Evolutionary conservation across 2,329 filamentous ascomycete genomes (phyloP), one percentile per base, ranked within the genome.

Genomic region (Microsporum ferrugineum): DNA sequence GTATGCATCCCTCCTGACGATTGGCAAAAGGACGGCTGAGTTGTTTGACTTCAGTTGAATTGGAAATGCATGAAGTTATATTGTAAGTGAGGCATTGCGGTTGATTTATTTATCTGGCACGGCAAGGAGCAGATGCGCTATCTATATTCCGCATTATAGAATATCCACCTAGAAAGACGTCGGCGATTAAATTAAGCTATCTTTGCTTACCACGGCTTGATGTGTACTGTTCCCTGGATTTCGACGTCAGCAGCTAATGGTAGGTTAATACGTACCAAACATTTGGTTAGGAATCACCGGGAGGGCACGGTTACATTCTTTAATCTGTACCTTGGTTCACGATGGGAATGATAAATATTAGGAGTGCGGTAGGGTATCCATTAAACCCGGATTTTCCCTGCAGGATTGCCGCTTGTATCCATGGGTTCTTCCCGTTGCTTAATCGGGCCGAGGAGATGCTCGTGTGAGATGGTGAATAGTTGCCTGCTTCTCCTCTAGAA

Each of bases 341-440:
- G 17, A 29, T 10, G 53, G 53, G 53, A 5, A 31, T 34, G 49
- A 27, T 34, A 53, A 23, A 23, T 23, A 23, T 23, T 23, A 23
- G 17, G 17, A 23, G 17, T 23, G 17, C 17, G 17, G 17, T 23
- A 23, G 17, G 23, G 43, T 47, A 27, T 23, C 43, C 43, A 17
- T 47, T 47, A 12, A 5, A 17, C 36, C 51, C 51, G 29, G 33
- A 34, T 55, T 17, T 7, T 14, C 12, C 51, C 31, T 43, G 55
- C 55, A 43, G 34, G 53, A n/a, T 43, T n/a, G 10, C 45, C 55
- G 36, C 31, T 57, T 34, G 8, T 34, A 2, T 57, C 55, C 55
- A 43, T 57, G 55, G 55, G 41, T 57, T 31, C 36, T 17, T 57
- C 55, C 55, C 55, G 55, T 31, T 57, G 55, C 55, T 57, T 41